These are phyloP conservation scores for Plasmodium blacklocki DNA, from an alignment of 169 alveolate species.

Conservation along the genomic window DNA sequence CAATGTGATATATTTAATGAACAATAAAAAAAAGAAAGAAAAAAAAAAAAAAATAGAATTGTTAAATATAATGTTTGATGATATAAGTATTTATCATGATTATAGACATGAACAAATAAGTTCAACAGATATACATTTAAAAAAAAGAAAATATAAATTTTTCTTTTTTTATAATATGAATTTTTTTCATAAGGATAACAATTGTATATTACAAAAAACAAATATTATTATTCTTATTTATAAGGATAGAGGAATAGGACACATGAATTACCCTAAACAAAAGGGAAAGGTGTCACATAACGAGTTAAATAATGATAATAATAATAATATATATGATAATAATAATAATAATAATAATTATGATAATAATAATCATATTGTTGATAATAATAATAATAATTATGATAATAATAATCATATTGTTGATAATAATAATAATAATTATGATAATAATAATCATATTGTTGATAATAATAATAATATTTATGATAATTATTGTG, in stretches of 20 bases:
- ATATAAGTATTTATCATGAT: constrained; percentile 29
- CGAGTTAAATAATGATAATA: too few relatives aligned
- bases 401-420: too few relatives aligned
- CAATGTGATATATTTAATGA: neutral
- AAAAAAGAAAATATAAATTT: constrained; percentile 30
- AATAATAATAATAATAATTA: too few relatives aligned
- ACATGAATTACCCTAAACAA: too few relatives aligned
- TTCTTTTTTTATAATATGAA: constrained; percentile 59
- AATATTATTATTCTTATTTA: neutral
- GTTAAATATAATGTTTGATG: neutral
- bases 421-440: too few relatives aligned
- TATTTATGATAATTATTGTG: too few relatives aligned
- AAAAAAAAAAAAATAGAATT: neutral
- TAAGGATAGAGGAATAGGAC: neutral
- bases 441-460: too few relatives aligned
- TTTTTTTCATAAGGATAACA: constrained; percentile 24
- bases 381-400: too few relatives aligned
- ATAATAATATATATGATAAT: too few relatives aligned
- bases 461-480: too few relatives aligned
- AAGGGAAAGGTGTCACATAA: too few relatives aligned
- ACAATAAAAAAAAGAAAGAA: neutral
- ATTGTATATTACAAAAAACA: constrained; percentile 21
- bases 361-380: too few relatives aligned
- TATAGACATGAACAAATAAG: constrained; percentile 20
- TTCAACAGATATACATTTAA: constrained; percentile 3